Evolutionary conservation across 164 flowering plant species (phyloP), one percentile per base, ranked within the genome.

Genomic region (Berberis vulgaris): DNA sequence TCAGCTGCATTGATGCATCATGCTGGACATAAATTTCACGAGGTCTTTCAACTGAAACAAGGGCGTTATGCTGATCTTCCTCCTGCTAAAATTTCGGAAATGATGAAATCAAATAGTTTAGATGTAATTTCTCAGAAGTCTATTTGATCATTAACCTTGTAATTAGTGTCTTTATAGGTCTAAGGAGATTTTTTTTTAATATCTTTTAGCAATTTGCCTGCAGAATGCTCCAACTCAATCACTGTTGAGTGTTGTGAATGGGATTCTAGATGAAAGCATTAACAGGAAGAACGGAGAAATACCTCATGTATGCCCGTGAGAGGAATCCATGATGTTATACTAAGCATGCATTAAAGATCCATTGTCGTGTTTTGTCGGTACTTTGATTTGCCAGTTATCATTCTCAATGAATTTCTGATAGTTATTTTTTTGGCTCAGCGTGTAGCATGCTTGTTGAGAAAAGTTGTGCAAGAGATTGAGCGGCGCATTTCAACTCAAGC

Each of bases 151-250:
- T 56, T 13, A 62, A 57, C 42, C 8, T 49, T 62, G 54, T 45
- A 43, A 50, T 43, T 62, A 2, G 1, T 6, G 5, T 45, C 3
- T 39, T 12, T 38, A 13, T 59, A 49, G 41, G 43, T 26, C 54
- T 45, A 52, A 7, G 7, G 2, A 49, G 43, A 42, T 45, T 60
- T 44, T 45, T 60, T 4, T 26, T 59, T 44, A 54, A 39, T 63
- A 13, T 38, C 39, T 38, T 66, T n/a, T 9, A 61, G 11, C 39
- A 49, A 71, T 61, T 52, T 61, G 40, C 65, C 13, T 73, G 76
- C 95, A 94, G 98, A 82, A 75, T 67, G 86, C 89, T 43, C 79
- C 98, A 8, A 81, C 88, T 52, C 87, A 78, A 59, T 84, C 84
- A 56, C 87, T 94, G 65, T 76, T 88, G 74, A 73, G 70, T 72